Evolutionary conservation across 2,329 filamentous ascomycete genomes (phyloP).

Genomic region (Didymella exigua): DNA sequence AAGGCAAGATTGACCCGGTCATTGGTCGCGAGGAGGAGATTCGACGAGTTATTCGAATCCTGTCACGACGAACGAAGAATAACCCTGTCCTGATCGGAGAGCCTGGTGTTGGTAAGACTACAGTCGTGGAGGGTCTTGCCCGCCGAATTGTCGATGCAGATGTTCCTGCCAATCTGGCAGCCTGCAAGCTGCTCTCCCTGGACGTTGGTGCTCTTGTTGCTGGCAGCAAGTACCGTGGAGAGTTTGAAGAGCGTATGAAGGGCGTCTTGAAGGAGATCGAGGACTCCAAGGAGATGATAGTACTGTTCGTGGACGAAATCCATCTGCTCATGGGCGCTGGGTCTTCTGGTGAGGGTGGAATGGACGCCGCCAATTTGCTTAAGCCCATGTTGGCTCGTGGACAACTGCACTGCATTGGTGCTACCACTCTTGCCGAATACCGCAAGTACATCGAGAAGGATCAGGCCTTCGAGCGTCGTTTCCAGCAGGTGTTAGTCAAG

Average conservation of each 20-base stretch:
- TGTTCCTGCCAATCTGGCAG: constrained; percentile 91
- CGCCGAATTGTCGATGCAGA: constrained; percentile 96
- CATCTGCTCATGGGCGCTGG: constrained; percentile 98
- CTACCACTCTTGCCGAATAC: constrained; percentile 93
- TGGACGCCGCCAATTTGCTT: constrained; percentile 96
- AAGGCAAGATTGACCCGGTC: constrained; percentile 97
- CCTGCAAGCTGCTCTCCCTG: constrained; percentile 91
- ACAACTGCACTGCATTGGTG: constrained; percentile 96
- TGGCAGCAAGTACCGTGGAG: constrained; percentile 96
- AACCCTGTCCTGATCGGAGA: constrained; percentile 98
- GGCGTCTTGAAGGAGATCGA: constrained; percentile 96
- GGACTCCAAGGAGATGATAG: constrained; percentile 93
- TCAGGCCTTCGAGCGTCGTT: constrained; percentile 94
- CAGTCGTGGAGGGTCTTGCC: constrained; percentile 93
- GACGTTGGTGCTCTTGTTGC: constrained; percentile 95
- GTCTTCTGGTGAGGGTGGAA: constrained; percentile 91
- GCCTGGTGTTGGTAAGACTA: constrained; percentile 97
- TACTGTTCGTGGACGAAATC: constrained; percentile 98
- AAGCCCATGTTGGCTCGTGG: constrained; percentile 98
- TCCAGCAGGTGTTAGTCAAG: constrained; percentile 97
- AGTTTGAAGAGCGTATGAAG: constrained; percentile 99
- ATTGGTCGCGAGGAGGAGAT: constrained; percentile 98
- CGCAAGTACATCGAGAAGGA: constrained; percentile 99
- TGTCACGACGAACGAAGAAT: constrained; percentile 95
- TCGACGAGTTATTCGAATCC: constrained; percentile 84